Evolutionary conservation across 2,329 filamentous ascomycete genomes (phyloP), one percentile per base, ranked within the genome.

Genomic region (Colletotrichum lindemuthianum): DNA sequence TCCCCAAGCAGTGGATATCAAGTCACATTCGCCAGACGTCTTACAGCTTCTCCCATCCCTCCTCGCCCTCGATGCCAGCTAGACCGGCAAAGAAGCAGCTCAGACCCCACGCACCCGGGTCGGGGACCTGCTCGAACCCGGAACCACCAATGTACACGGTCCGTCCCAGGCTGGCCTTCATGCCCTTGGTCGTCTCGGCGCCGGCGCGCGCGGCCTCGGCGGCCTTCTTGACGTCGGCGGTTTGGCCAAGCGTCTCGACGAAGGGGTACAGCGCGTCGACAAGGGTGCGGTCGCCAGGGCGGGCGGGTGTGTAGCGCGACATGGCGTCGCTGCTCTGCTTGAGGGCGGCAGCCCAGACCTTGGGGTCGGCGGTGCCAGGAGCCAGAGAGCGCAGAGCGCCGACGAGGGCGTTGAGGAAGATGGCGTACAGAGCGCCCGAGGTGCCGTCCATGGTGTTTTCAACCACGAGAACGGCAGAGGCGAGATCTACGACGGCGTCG

Each of bases 251-350:
- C 3, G 84, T 86, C 47, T 92, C 86, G 55, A 96, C 89, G 74
- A 98, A 99, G 2, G 96, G 96, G 67, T 92, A 87, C 53, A 99
- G 82, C 2, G 95, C 93, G 77, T 99, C 96, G 39, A 98, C 86
- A 40, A 98, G 81, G 0, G 96, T 99, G 54, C 96, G 86, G 75
- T 99, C 96, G 34, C 96, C 96, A 0, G 91, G 90, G 57, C 90
- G 88, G 1, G 96, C 96, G 1, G 95, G 94, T 2, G 96, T 99
- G 77, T 98, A 98, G 73, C 85, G 91, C 40, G 84, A 86, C 61
- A 99, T 81, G 1, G 90, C 88, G 16, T 88, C 82, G 67, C 90
- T 87, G 57, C 92, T 92, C 70, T 88, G 84, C 67, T 88, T 82
- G 12, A 97, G 82, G 1, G 93, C 94, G 37, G 84, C 80, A 3